A percentile compares a stretch with the other conserved stretches of the same genome.
Conservation (phyloP, 1,139 yeast genomes). For the Tardiomyces depauwii region DNA sequence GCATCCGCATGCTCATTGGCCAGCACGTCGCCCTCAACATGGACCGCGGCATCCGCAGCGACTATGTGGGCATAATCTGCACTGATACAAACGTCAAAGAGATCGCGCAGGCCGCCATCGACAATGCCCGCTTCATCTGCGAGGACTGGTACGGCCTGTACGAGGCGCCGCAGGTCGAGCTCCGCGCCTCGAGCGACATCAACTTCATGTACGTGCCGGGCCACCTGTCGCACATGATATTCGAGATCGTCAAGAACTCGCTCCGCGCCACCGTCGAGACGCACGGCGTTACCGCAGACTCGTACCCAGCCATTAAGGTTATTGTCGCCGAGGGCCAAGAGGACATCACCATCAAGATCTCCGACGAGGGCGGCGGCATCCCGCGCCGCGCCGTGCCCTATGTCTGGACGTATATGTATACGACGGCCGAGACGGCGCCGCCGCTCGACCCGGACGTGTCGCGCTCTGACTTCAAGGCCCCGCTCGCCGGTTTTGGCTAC, state of each 20-base stretch:
- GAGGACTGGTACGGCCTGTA: slow-evolving; percentile 75
- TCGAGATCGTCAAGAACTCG: slow-evolving; percentile 76
- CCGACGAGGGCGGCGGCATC: slow-evolving; percentile 93
- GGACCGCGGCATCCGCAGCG: slow-evolving; percentile 42
- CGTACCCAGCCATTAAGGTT: slow-evolving; percentile 75
- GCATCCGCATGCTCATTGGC: slow-evolving; percentile 79
- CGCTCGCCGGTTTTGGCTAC: slow-evolving; percentile 92
- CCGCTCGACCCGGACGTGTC: slow-evolving; percentile 45
- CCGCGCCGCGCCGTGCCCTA: slow-evolving; percentile 75
- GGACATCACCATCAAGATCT: slow-evolving; percentile 84
- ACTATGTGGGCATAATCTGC: slow-evolving; percentile 76
- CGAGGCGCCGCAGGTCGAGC: slow-evolving; percentile 68
- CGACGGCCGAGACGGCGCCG: slow-evolving; percentile 73
- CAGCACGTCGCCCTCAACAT: slow-evolving; percentile 73
- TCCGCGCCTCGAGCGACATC: slow-evolving; percentile 50
- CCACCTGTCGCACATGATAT: slow-evolving; percentile 74
- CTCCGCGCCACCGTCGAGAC: slow-evolving; percentile 75
- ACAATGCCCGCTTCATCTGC: slow-evolving; percentile 74
- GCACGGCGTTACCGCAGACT: slow-evolving; percentile 38
- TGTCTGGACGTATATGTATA: slow-evolving; percentile 86
- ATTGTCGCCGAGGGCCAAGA: slow-evolving; percentile 87
- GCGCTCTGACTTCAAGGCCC: slow-evolving; percentile 58
- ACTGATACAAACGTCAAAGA: slow-evolving; percentile 70
- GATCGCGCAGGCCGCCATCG: slow-evolving; percentile 73
- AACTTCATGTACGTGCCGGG: slow-evolving; percentile 86